A percentile compares a stretch with the other conserved stretches of the same genome.
phyloP scores from a whole-genome alignment of 495 filamentous ascomycete species.

The Penicillium manginii region DNA sequence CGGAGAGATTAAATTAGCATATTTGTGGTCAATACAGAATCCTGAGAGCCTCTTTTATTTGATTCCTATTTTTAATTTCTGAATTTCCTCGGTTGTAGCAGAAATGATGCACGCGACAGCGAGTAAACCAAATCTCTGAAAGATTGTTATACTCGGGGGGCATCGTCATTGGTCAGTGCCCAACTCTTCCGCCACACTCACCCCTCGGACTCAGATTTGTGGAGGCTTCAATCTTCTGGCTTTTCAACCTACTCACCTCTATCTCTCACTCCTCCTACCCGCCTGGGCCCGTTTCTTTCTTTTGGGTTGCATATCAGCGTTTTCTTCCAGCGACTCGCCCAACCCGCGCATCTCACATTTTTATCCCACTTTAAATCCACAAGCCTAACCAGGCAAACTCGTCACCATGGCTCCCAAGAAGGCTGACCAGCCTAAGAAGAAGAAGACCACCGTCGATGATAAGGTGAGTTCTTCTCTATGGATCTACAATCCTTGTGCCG shows the following conservation, averaged over 20 bases:
- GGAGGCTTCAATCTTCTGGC: constrained; percentile 17
- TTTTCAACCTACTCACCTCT: constrained; percentile 10
- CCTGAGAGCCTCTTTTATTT: neutral
- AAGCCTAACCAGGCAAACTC: constrained; percentile 22
- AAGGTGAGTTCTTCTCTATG: constrained; percentile 56
- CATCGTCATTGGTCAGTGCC: constrained; percentile 31
- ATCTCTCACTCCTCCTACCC: neutral
- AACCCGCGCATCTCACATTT: constrained; percentile 8
- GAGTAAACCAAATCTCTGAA: no score
- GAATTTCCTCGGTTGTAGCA: neutral
- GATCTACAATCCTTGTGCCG: neutral
- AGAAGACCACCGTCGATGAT: constrained; percentile 83
- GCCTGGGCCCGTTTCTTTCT: constrained; percentile 15
- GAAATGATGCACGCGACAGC: no score
- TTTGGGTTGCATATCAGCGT: constrained; percentile 27
- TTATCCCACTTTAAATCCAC: constrained; percentile 18
- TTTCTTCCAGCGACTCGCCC: constrained; percentile 2
- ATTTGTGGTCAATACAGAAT: no score
- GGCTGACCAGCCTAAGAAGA: constrained; percentile 60
- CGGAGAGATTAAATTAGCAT: neutral
- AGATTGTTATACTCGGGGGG: constrained; percentile 20
- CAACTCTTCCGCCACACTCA: constrained; percentile 36
- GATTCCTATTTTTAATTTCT: neutral
- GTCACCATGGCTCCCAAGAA: constrained; percentile 93
- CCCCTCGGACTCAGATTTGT: constrained; percentile 33